These are phyloP conservation scores for Xylaria sp. DNA, from an alignment of 2,329 filamentous ascomycete species.

Conservation along the genomic window DNA sequence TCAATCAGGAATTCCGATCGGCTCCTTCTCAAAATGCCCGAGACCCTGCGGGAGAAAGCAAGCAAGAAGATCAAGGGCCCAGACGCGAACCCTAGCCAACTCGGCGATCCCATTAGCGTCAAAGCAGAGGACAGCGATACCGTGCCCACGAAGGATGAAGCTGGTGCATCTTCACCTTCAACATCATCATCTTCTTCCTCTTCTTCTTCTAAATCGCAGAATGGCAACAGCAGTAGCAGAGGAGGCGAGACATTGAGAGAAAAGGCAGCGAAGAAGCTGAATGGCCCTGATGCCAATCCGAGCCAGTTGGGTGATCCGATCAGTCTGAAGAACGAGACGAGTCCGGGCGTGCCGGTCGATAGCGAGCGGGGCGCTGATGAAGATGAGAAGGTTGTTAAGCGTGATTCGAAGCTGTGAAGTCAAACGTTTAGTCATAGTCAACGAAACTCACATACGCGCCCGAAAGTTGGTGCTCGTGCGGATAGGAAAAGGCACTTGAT, in stretches of 20 bases:
- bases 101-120: slow-evolving; percentile 55
- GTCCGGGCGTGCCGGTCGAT: slow-evolving; percentile 42
- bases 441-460: neutral
- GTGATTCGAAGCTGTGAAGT: slow-evolving; percentile 46
- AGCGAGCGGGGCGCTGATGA: slow-evolving; percentile 40
- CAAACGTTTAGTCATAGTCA: neutral
- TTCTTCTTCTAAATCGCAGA: slow-evolving; percentile 5
- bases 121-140: slow-evolving; percentile 53
- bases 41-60: slow-evolving; percentile 48
- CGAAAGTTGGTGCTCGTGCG: neutral
- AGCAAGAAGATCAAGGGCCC: slow-evolving; percentile 47
- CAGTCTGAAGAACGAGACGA: slow-evolving; percentile 54
- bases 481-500: neutral
- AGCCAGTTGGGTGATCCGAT: slow-evolving; percentile 55
- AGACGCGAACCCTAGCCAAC: slow-evolving; percentile 52
- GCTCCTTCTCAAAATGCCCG: slow-evolving; percentile 37
- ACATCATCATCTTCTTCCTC: neutral
- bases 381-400: slow-evolving; percentile 23
- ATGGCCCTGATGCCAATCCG: slow-evolving; percentile 50
- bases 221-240: neutral
- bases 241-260: slow-evolving; percentile 43
- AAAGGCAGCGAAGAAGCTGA: slow-evolving; percentile 46
- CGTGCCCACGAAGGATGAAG: slow-evolving; percentile 42
- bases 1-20: neutral
- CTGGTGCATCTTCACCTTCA: slow-evolving; percentile 32